These are phyloP conservation scores for Fusarium decemcellulare DNA, from an alignment of 2,329 filamentous ascomycete species.

Conservation along the genomic window DNA sequence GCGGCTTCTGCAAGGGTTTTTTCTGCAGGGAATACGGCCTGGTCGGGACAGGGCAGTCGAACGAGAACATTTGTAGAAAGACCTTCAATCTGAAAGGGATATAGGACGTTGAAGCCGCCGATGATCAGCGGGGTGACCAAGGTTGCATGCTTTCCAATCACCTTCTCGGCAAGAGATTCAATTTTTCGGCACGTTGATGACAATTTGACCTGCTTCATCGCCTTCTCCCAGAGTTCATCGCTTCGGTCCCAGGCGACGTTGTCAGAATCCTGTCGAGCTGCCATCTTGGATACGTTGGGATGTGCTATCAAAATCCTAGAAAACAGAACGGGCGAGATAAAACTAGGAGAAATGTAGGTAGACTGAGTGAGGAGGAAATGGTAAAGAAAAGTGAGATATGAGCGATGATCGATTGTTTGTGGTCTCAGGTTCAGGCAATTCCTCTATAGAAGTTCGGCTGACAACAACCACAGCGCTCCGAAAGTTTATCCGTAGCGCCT, in stretches of 20 bases:
- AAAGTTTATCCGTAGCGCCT: too few relatives aligned
- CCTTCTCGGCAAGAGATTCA: constrained; percentile 34
- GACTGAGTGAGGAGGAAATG: too few relatives aligned
- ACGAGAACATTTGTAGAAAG: constrained; percentile 30
- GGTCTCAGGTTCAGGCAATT: too few relatives aligned
- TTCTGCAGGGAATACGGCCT: constrained; percentile 38
- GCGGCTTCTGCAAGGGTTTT: constrained; percentile 44
- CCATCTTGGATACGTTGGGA: constrained; percentile 36
- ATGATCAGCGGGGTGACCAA: constrained; percentile 42
- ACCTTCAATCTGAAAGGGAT: constrained; percentile 37
- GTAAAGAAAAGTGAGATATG: too few relatives aligned
- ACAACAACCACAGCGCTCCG: too few relatives aligned
- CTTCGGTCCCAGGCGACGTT: constrained; percentile 49
- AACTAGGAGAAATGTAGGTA: too few relatives aligned
- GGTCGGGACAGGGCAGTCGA: constrained; percentile 42
- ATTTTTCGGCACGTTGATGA: constrained; percentile 37
- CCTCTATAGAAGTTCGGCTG: too few relatives aligned
- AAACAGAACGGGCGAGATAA: too few relatives aligned
- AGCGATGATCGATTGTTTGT: too few relatives aligned
- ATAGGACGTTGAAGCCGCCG: constrained; percentile 49
- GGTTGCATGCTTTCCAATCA: constrained; percentile 31
- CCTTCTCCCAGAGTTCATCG: constrained; percentile 46
- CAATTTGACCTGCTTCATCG: constrained; percentile 40
- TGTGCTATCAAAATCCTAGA: too few relatives aligned
- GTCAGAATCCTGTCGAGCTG: constrained; percentile 47